Evolutionary conservation across 352 stramenopile species (phyloP).

Genomic region (Phytophthora podocarpi): DNA sequence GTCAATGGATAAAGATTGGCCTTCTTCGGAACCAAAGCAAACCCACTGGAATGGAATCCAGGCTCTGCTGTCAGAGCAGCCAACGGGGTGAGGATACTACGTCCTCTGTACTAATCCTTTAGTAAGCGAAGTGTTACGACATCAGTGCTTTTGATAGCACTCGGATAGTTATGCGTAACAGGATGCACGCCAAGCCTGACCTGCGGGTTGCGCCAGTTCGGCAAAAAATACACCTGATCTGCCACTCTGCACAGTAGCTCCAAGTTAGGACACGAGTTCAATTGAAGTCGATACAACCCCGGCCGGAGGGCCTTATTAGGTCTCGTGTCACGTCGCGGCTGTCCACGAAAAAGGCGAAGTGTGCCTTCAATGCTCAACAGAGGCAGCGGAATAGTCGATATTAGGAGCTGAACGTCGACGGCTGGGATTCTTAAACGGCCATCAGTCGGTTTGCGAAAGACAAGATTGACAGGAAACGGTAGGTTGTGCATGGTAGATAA

Average conservation of each 20-base stretch:
- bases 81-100: not conserved
- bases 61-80: not conserved
- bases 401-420: not conserved
- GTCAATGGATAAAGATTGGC: too few relatives aligned
- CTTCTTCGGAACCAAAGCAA: constrained; percentile 16
- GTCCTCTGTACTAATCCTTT: constrained; percentile 6
- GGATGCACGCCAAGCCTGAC: not conserved
- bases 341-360: not conserved
- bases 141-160: not conserved
- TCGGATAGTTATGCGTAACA: not conserved
- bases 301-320: not conserved
- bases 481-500: too few relatives aligned
- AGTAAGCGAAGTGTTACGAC: constrained; percentile 9
- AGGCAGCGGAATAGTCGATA: not conserved
- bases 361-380: not conserved
- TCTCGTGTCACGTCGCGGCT: not conserved
- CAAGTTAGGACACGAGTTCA: not conserved
- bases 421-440: not conserved
- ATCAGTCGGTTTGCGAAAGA: not conserved
- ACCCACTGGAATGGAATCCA: constrained; percentile 5
- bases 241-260: constrained; percentile 6
- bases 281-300: constrained; percentile 7
- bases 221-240: not conserved
- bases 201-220: not conserved
- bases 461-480: not conserved